A percentile compares a stretch with the other conserved stretches of the same genome.
Conservation (phyloP, 495 filamentous ascomycete genomes). For the Xylaria curta region DNA sequence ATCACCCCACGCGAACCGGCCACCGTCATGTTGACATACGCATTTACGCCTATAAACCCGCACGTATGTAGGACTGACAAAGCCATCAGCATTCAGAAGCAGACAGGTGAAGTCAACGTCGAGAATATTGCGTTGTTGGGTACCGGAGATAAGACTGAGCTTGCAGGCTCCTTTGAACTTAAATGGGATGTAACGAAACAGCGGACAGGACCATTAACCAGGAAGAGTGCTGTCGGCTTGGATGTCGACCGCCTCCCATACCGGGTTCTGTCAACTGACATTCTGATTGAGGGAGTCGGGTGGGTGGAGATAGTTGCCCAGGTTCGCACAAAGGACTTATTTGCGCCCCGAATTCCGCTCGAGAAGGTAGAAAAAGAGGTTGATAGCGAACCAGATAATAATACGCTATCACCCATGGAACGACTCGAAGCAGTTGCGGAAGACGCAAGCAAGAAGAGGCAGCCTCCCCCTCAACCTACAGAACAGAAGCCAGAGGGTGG, state of each 20-base stretch:
- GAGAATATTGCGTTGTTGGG: constrained; percentile 64
- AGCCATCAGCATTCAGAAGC: constrained; percentile 69
- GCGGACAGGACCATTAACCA: constrained; percentile 67
- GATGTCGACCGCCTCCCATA: constrained; percentile 73
- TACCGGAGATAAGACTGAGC: constrained; percentile 60
- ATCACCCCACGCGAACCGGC: constrained; percentile 76
- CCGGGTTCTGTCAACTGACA: constrained; percentile 75
- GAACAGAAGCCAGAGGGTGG: constrained; percentile 24
- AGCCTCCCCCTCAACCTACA: constrained; percentile 16
- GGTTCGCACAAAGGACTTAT: constrained; percentile 63
- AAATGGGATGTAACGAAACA: constrained; percentile 80
- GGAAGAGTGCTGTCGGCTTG: constrained; percentile 56
- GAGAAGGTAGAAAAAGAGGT: constrained; percentile 13
- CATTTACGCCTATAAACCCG: constrained; percentile 74
- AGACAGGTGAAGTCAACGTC: constrained; percentile 59
- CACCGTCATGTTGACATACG: constrained; percentile 71
- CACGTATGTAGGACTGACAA: constrained; percentile 83
- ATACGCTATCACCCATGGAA: constrained; percentile 31
- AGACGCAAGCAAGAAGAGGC: constrained; percentile 29
- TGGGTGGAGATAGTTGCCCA: constrained; percentile 93
- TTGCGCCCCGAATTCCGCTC: constrained; percentile 19
- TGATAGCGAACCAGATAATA: constrained; percentile 29
- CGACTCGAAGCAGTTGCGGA: constrained; percentile 31
- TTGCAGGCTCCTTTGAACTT: constrained; percentile 77
- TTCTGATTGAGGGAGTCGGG: constrained; percentile 87